Evolutionary conservation across 176 grass and related monocot genomes (phyloP).

Genomic region (Triticum urartu): DNA sequence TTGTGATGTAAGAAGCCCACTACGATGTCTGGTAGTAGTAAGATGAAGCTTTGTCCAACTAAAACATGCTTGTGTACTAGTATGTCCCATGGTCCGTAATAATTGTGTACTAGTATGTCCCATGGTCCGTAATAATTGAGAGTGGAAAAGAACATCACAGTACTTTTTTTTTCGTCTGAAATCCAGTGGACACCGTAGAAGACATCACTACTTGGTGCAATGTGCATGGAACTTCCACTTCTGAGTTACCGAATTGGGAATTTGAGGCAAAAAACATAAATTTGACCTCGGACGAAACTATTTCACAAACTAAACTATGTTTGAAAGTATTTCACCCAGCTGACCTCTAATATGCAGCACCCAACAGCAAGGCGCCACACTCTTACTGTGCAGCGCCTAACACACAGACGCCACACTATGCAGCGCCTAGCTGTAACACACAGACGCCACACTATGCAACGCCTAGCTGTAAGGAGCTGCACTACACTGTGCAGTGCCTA

Average conservation of each 20-base stretch:
- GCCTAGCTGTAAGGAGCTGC: no score
- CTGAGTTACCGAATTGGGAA: neutral
- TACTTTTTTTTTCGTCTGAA: neutral
- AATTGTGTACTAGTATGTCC: neutral
- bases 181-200: neutral
- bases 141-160: neutral
- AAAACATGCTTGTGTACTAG: neutral
- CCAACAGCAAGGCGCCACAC: no score
- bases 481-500: no score
- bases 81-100: neutral
- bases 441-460: no score
- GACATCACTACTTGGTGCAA: neutral
- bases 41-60: neutral
- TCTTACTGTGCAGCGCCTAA: no score
- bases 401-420: no score
- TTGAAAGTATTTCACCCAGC: no score
- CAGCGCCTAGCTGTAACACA: no score
- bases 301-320: no score
- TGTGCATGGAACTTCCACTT: neutral
- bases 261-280: neutral
- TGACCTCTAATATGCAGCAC: no score
- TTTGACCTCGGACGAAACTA: no score
- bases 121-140: neutral
- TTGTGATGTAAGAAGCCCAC: neutral
- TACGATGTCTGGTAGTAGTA: neutral